Evolutionary conservation across 2,329 filamentous ascomycete species (phyloP), one percentile per base, ranked within the genome.

Genomic region (Fusarium tjaetaba): DNA sequence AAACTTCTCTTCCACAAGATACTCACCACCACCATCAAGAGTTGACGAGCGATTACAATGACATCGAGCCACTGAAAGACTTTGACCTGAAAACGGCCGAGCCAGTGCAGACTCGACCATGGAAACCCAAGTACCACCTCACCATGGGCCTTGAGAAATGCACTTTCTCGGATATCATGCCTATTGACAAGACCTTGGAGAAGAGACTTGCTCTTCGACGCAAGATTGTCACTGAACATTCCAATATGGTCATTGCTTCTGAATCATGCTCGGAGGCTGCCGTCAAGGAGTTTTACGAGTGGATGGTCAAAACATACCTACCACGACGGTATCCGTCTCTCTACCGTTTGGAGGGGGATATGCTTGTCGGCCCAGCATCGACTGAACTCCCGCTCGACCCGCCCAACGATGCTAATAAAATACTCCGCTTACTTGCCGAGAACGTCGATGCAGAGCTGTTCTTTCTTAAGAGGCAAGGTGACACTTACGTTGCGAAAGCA

Each of bases 361-460:
- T n/a, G 2, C 15, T 55, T 14, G 11, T 42, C 8, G 26, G 52
- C 2, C 52, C 36, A 30, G 52, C 22, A 20, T 42, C 26, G 11
- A 55, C 36, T 0, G 0, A 3, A 1, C 26, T 55, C 11, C 36
- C 36, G 2, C 22, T 55, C 7, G 9, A 42, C 4, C 36, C 52
- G 15, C 52, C 36, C 1, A 8, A 10, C 7, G 34, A 42, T 2
- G 52, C 24, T 2, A 4, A 24, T 4, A 3, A 0, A 1, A 2
- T 32, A 18, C 15, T 55, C 1, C 15, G 4, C 8, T 26, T 55
- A 0, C 24, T 42, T 8, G 36, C 34, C 2, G 36, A 55, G 22
- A 55, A 24, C 15, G 4, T 42, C 2, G 52, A 55, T 8, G 3
- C 20, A 30, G 36, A 55, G 2, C 7, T 55, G 4, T 55, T 55